phyloP scores from a whole-genome alignment of 1,139 yeast genomes.

The Hansenula anomala region DNA sequence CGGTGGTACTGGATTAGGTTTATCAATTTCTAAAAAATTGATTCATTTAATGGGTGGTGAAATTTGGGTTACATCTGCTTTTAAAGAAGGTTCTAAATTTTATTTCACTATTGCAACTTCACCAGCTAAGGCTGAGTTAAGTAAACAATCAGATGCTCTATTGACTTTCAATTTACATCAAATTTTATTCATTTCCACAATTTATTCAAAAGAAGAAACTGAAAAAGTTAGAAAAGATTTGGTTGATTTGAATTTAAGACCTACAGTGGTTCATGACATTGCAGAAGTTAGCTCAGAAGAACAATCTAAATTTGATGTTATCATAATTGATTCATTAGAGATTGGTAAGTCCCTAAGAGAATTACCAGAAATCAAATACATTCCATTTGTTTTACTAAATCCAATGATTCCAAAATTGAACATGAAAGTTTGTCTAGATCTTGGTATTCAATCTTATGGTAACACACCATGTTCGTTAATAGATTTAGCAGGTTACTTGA shows the following conservation, averaged over 20 bases:
- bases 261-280: slow-evolving; percentile 36
- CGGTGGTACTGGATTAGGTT: slow-evolving; percentile 88
- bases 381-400: slow-evolving; percentile 73
- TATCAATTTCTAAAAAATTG: slow-evolving; percentile 80
- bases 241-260: slow-evolving; percentile 31
- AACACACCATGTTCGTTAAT: slow-evolving; percentile 81
- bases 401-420: slow-evolving; percentile 75
- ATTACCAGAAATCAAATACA: slow-evolving; percentile 71
- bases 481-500: slow-evolving; percentile 76
- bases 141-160: slow-evolving; percentile 66
- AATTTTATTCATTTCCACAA: slow-evolving; percentile 66
- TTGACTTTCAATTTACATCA: slow-evolving; percentile 71
- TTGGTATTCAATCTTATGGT: slow-evolving; percentile 85
- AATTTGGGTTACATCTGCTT: slow-evolving; percentile 80
- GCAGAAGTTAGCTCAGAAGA: slow-evolving; percentile 38
- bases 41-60: slow-evolving; percentile 90
- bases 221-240: slow-evolving; percentile 33
- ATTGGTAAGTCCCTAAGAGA: slow-evolving; percentile 67
- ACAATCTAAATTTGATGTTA: slow-evolving; percentile 67
- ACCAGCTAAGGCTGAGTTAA: slow-evolving; percentile 65
- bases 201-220: slow-evolving; percentile 48
- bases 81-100: slow-evolving; percentile 78
- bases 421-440: slow-evolving; percentile 75
- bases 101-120: slow-evolving; percentile 76
- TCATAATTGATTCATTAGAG: slow-evolving; percentile 75